phyloP scores from a whole-genome alignment of 2,329 filamentous ascomycete species.

The Nannizziopsis arthrosporioides region DNA sequence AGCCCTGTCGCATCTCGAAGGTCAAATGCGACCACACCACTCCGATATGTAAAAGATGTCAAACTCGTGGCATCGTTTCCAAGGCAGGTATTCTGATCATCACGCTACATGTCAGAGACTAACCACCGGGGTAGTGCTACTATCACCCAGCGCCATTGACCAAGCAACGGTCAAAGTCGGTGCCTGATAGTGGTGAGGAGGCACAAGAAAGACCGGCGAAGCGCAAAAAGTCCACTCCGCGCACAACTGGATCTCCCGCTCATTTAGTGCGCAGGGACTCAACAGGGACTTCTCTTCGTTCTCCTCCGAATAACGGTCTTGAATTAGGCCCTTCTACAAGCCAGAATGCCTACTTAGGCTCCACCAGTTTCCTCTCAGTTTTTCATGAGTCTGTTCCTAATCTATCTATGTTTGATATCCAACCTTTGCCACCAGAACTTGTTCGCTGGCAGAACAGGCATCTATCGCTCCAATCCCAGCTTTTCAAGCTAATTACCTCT shows the following conservation, averaged over 20 bases:
- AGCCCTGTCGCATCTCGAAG: conserved; percentile 25
- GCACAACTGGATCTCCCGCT: background rate
- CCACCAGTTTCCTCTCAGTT: conserved; percentile 25
- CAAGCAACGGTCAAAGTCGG: conserved; percentile 7
- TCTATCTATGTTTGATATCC: conserved; percentile 13
- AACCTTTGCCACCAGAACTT: conserved; percentile 6
- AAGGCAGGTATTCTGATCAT: conserved; percentile 7
- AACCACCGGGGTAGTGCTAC: conserved; percentile 17
- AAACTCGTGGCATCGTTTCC: conserved; percentile 16
- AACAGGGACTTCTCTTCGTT: conserved; percentile 11
- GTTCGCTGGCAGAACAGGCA: conserved; percentile 11
- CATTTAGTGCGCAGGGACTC: conserved; percentile 13
- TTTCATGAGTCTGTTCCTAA: conserved; percentile 19
- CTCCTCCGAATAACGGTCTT: background rate
- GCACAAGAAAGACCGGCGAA: conserved; percentile 10
- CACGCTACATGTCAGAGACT: background rate
- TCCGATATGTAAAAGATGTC: conserved; percentile 23
- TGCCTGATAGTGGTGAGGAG: background rate
- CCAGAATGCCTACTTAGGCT: conserved; percentile 25
- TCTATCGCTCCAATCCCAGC: conserved; percentile 23
- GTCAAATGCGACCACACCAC: conserved; percentile 24
- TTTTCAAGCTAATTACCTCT: conserved; percentile 6
- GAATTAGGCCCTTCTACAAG: conserved; percentile 9
- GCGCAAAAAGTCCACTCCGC: conserved; percentile 5
- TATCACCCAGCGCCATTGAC: conserved; percentile 27